These are phyloP conservation scores for Fragilaria crotonensis DNA, from an alignment of 108 stramenopile species.

Conservation along the genomic window DNA sequence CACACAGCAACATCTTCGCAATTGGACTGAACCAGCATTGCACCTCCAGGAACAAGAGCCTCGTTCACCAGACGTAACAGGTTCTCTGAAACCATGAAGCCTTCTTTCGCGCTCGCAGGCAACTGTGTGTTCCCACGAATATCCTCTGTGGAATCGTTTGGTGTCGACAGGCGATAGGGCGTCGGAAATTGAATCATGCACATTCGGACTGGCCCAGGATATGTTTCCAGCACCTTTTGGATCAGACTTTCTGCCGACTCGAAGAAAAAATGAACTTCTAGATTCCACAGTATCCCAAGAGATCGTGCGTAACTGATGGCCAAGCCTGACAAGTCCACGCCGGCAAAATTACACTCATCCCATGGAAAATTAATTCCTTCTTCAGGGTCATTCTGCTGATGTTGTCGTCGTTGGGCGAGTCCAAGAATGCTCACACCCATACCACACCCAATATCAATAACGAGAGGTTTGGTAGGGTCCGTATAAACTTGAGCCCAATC, in stretches of 20 bases:
- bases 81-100: constrained; percentile 4
- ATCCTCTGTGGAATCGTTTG: constrained; percentile 9
- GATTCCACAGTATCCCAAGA: constrained; percentile 17
- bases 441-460: constrained; percentile 43
- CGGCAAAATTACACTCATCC: constrained; percentile 36
- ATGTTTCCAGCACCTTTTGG: neutral
- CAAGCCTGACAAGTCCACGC: constrained; percentile 38
- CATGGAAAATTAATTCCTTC: constrained; percentile 23
- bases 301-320: constrained; percentile 33
- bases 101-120: constrained; percentile 22
- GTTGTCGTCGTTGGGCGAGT: constrained; percentile 1
- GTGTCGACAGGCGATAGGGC: constrained; percentile 30
- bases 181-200: constrained; percentile 49
- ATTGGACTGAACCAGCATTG: constrained; percentile 38
- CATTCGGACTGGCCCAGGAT: constrained; percentile 2
- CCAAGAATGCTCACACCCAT: constrained; percentile 40
- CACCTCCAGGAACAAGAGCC: constrained; percentile 5
- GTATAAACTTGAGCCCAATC: constrained; percentile 8
- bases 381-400: neutral
- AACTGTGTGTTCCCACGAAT: constrained; percentile 53
- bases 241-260: constrained; percentile 41
- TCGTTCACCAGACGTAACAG: neutral
- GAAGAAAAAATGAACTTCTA: constrained; percentile 14
- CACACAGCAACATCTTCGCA: constrained; percentile 53
- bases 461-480: constrained; percentile 31